A percentile compares a stretch with the other conserved stretches of the same genome.
These are phyloP conservation scores for Vicia sativa DNA, from an alignment of 306 rosid species.

Conservation along the genomic window DNA sequence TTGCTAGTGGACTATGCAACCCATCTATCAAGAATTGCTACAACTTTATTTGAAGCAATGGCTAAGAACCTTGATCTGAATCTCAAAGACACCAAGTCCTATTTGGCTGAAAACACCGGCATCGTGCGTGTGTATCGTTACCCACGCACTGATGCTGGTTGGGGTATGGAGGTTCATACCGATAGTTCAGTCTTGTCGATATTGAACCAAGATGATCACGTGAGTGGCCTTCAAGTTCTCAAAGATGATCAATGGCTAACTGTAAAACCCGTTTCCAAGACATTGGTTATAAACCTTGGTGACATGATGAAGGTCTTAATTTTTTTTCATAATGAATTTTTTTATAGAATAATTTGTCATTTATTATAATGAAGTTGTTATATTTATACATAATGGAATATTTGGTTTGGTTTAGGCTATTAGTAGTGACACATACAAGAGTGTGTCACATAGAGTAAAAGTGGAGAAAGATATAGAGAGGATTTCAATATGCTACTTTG, in stretches of 20 bases:
- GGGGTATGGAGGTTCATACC: constrained; percentile 70
- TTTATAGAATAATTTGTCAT: no score
- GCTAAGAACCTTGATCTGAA: constrained; percentile 49
- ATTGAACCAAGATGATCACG: constrained; percentile 41
- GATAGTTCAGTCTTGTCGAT: constrained; percentile 57
- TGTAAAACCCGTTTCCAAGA: constrained; percentile 54
- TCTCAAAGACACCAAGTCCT: constrained; percentile 20
- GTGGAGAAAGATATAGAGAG: constrained; percentile 54
- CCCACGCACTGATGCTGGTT: constrained; percentile 45
- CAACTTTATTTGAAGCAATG: constrained; percentile 52
- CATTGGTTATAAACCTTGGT: constrained; percentile 48
- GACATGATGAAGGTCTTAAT: constrained; percentile 47
- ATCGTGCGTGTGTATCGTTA: constrained; percentile 66
- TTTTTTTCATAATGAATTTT: no score
- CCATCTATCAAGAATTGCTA: constrained; percentile 50
- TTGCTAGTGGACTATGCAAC: constrained; percentile 57
- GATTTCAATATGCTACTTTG: constrained; percentile 69
- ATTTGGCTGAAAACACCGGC: constrained; percentile 55
- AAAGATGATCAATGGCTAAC: constrained; percentile 56
- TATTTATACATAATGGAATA: not conserved
- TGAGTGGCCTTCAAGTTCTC: constrained; percentile 66
- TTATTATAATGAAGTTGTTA: not conserved
- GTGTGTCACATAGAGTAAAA: constrained; percentile 68
- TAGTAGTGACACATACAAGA: constrained; percentile 60
- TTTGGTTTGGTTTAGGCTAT: constrained; percentile 52